Percentiles rank a stretch among this genome's conserved stretches.
Conservation (phyloP, 176 grass and related monocot species). For the Neostapfia colusana region DNA sequence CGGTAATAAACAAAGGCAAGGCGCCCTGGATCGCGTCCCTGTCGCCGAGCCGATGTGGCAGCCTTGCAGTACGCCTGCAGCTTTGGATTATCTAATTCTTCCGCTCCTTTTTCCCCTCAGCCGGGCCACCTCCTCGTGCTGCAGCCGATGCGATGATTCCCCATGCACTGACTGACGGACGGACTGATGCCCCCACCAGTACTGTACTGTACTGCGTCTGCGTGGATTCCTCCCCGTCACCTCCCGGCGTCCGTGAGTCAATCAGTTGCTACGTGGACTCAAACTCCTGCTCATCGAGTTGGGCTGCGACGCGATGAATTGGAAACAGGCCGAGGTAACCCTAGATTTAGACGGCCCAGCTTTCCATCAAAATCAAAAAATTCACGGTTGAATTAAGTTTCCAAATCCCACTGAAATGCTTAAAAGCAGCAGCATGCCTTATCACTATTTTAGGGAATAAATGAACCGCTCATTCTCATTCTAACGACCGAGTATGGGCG, state of each 20-base stretch:
- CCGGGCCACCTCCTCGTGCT: not conserved
- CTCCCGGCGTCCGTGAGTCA: not conserved
- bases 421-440: no score
- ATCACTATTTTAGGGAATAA: no score
- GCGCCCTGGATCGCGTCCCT: not conserved
- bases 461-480: not conserved
- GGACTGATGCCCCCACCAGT: not conserved
- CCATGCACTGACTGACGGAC: not conserved
- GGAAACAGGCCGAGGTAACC: not conserved
- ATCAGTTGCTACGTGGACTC: not conserved
- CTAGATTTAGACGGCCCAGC: not conserved
- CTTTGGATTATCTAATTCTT: not conserved
- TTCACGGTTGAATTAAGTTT: not conserved
- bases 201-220: not conserved
- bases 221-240: not conserved
- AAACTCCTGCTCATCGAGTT: not conserved
- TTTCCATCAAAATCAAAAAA: not conserved
- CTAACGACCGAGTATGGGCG: constrained; percentile 40
- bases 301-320: not conserved
- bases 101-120: not conserved
- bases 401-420: no score
- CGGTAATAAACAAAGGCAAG: not conserved
- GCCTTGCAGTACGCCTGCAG: constrained; percentile 1
- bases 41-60: constrained; percentile 19
- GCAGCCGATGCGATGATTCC: not conserved